A percentile compares a stretch with the other conserved stretches of the same genome.
These are phyloP conservation scores for Zelonia costaricensis DNA, from an alignment of 208 protist species.

Conservation along the genomic window DNA sequence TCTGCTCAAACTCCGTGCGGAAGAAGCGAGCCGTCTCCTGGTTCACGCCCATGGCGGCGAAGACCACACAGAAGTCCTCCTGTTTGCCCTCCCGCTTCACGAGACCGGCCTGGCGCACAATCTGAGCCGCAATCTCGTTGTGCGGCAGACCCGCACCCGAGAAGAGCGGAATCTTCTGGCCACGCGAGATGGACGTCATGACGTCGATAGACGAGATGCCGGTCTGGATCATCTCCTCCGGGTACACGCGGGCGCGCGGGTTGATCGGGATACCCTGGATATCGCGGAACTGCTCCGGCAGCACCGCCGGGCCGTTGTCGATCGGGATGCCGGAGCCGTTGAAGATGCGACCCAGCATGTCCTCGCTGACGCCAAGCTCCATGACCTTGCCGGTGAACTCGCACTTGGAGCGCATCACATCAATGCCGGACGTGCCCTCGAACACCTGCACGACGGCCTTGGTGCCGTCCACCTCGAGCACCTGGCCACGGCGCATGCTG, in stretches of 20 bases:
- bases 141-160: conserved; percentile 99
- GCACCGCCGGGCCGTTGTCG: conserved; percentile 97
- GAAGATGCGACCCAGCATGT: conserved; percentile 99
- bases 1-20: conserved; percentile 99
- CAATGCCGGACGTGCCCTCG: conserved; percentile 99
- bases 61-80: conserved; percentile 99
- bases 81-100: conserved; percentile 93
- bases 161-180: conserved; percentile 99
- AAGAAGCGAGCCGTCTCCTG: conserved; percentile 99
- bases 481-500: conserved; percentile 94
- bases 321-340: conserved; percentile 99
- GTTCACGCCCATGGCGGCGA: conserved; percentile 99
- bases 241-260: conserved; percentile 98
- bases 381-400: conserved; percentile 99
- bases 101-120: conserved; percentile 99
- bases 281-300: conserved; percentile 99
- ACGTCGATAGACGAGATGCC: conserved; percentile 99
- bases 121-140: conserved; percentile 99
- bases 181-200: conserved; percentile 99
- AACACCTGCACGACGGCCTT: conserved; percentile 99
- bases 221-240: conserved; percentile 99
- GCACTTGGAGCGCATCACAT: conserved; percentile 95
- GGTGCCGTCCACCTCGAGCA: conserved; percentile 98
- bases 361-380: conserved; percentile 98
- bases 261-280: conserved; percentile 99